Conservation (phyloP, 73 alveolate genomes). For the Paramecium sonneborni region DNA sequence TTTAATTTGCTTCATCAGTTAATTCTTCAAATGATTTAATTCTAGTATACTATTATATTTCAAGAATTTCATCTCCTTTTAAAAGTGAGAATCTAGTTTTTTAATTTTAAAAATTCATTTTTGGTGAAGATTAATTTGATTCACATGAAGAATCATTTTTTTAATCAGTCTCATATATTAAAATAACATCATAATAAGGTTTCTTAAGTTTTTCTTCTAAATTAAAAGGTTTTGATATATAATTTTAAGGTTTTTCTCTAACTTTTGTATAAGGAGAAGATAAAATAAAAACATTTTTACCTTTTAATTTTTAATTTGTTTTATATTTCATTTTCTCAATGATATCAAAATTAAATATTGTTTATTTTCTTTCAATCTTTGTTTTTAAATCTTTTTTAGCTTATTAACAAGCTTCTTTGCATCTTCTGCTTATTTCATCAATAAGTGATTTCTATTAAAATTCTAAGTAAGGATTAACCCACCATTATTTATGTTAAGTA, state of each 20-base stretch:
- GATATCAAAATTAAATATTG: conserved; percentile 43
- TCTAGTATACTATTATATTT: neutral
- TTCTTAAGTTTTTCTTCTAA: conserved; percentile 16
- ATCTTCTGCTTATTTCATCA: neutral
- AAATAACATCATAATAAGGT: conserved; percentile 19
- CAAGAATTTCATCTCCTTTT: neutral
- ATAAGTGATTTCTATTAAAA: neutral
- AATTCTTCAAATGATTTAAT: conserved; percentile 13
- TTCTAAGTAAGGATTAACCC: conserved; percentile 3
- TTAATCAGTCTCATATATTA: neutral
- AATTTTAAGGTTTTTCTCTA: neutral
- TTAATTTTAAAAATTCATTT: neutral
- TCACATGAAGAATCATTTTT: neutral
- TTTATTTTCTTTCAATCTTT: neutral
- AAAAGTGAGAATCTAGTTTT: neutral
- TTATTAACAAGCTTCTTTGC: neutral
- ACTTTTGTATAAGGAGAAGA: neutral
- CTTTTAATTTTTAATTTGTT: neutral
- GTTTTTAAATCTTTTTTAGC: neutral
- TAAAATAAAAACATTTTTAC: neutral
- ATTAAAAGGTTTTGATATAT: neutral
- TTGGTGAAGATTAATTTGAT: neutral
- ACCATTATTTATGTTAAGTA: conserved; percentile 17
- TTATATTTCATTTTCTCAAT: conserved; percentile 32
- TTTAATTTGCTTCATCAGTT: neutral